Percentiles rank a stretch among this genome's conserved stretches.
Evolutionary conservation across 257 asterid genomes (phyloP).

Genomic region (Solanum gandarillasii): DNA sequence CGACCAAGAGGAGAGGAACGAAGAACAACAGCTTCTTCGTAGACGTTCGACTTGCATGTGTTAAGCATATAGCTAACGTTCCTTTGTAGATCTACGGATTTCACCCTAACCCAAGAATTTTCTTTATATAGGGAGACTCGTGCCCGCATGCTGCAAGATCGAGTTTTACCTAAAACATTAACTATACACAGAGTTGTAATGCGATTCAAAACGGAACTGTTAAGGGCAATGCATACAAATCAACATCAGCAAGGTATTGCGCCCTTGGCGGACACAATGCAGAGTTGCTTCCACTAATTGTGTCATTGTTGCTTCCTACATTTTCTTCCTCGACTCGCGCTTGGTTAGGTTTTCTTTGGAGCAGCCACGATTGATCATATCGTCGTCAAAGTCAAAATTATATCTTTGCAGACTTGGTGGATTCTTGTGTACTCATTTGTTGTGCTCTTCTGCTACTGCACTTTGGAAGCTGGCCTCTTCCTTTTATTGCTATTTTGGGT

Average conservation of each 20-base stretch:
- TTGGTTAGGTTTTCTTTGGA: not conserved
- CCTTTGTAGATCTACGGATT: too few species aligned
- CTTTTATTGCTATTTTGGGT: conserved; percentile 60
- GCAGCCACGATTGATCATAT: conserved; percentile 44
- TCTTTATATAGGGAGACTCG: too few species aligned
- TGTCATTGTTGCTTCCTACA: not conserved
- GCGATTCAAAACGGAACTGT: conserved; percentile 42
- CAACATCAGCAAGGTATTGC: conserved; percentile 34
- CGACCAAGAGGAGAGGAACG: too few species aligned
- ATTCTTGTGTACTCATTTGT: conserved; percentile 15
- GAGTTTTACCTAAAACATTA: not conserved
- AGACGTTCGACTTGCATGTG: too few species aligned
- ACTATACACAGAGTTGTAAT: not conserved
- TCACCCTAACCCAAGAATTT: too few species aligned
- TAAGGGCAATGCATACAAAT: conserved; percentile 46
- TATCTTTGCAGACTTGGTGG: conserved; percentile 16
- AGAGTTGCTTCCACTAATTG: conserved; percentile 14
- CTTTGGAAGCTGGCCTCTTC: conserved; percentile 26
- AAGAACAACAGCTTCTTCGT: too few species aligned
- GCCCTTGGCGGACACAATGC: conserved; percentile 33
- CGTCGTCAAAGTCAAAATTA: not conserved
- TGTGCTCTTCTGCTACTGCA: conserved; percentile 3
- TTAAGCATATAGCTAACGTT: too few species aligned
- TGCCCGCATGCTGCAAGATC: too few species aligned
- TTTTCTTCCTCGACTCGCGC: conserved; percentile 5